Evolutionary conservation across 257 asterid genomes (phyloP).

Genomic region (Knoxia roxburghii): DNA sequence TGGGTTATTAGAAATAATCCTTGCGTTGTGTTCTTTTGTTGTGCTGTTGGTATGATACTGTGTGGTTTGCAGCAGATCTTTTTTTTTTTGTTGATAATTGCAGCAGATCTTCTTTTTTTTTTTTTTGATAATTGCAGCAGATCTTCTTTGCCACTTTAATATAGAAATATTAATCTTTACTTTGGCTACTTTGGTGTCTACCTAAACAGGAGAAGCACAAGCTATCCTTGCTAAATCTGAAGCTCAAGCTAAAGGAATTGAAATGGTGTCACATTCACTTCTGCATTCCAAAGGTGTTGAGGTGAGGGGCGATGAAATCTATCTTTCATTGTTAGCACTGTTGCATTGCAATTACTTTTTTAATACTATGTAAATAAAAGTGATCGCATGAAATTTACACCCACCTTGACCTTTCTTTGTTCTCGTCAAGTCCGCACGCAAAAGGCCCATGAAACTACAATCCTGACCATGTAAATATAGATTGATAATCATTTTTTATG

Average conservation of each 20-base stretch:
- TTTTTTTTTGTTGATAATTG: too few relatives aligned
- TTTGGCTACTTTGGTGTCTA: background rate
- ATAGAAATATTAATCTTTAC: background rate
- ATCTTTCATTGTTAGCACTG: background rate
- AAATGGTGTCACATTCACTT: conserved; percentile 61
- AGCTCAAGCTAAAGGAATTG: conserved; percentile 81
- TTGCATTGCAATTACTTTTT: background rate
- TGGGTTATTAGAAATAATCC: too few relatives aligned
- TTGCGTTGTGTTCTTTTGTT: background rate
- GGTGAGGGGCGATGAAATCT: conserved; percentile 35
- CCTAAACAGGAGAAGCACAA: conserved; percentile 79
- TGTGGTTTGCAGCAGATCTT: too few relatives aligned
- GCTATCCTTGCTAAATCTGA: conserved; percentile 80
- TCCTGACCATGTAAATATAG: background rate
- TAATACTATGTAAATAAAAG: background rate
- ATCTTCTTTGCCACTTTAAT: too few relatives aligned
- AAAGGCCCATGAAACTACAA: background rate
- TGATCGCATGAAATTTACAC: background rate
- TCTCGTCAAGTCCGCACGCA: background rate
- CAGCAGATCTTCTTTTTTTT: too few relatives aligned
- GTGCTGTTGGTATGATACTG: background rate
- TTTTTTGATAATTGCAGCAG: too few relatives aligned
- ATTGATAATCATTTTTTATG: background rate
- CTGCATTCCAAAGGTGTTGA: conserved; percentile 62
- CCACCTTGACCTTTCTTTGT: background rate